Evolutionary conservation across 1,284 basidiomycete genomes (phyloP).

Genomic region (Moesziomyces sp.): DNA sequence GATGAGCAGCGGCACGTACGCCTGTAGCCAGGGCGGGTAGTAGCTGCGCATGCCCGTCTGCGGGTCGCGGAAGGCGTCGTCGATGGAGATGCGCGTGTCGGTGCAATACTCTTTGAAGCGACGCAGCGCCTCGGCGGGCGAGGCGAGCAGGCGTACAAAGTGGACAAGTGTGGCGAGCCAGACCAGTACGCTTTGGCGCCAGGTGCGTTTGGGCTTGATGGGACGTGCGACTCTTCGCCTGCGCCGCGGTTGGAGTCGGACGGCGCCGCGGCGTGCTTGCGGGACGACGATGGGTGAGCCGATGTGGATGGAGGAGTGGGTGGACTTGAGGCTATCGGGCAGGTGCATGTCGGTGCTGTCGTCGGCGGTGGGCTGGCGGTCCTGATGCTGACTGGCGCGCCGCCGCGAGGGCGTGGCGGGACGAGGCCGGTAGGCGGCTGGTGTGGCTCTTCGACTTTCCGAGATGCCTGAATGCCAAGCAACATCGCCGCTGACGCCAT

Average conservation of each 20-base stretch:
- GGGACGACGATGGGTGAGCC: constrained; percentile 58
- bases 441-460: constrained; percentile 44
- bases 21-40: constrained; percentile 64
- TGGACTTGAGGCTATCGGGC: constrained; percentile 22
- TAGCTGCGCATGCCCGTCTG: constrained; percentile 55
- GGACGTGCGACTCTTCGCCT: constrained; percentile 16
- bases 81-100: constrained; percentile 45
- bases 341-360: constrained; percentile 42
- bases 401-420: constrained; percentile 26
- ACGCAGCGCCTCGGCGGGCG: constrained; percentile 36
- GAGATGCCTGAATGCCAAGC: constrained; percentile 36
- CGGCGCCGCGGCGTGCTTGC: constrained; percentile 57
- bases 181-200: constrained; percentile 27
- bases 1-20: constrained; percentile 67
- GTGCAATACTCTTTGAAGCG: constrained; percentile 38
- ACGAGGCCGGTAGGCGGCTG: constrained; percentile 51
- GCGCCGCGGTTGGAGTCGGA: constrained; percentile 32
- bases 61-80: constrained; percentile 63
- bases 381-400: constrained; percentile 28
- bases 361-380: constrained; percentile 23
- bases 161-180: constrained; percentile 17
- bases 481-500: constrained; percentile 21
- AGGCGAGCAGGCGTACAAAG: constrained; percentile 28
- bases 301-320: constrained; percentile 48
- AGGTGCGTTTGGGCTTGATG: constrained; percentile 23